A percentile compares a stretch with the other conserved stretches of the same genome.
Evolutionary conservation across 108 stramenopile species (phyloP).

Genomic region (Discostella pseudostelligera): DNA sequence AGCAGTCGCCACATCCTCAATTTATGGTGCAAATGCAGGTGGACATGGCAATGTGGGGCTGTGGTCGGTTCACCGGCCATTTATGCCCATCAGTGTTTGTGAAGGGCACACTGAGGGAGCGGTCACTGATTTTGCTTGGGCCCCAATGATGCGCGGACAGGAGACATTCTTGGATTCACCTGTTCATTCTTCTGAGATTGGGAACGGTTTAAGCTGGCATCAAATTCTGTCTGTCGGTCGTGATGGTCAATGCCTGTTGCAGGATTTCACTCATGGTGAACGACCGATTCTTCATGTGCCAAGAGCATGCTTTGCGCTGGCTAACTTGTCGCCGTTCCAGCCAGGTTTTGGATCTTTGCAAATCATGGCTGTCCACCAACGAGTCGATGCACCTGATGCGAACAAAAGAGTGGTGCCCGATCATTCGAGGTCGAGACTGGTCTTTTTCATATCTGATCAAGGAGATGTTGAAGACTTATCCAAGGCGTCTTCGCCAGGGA

Average conservation of each 20-base stretch:
- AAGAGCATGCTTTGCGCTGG: conserved; percentile 75
- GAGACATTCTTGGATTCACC: too few species aligned
- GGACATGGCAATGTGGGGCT: conserved; percentile 64
- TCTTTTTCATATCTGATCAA: conserved; percentile 72
- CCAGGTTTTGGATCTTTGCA: conserved; percentile 76
- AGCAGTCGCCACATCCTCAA: conserved; percentile 78
- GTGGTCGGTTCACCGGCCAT: conserved; percentile 71
- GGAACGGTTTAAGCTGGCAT: conserved; percentile 1
- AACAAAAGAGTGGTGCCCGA: neutral
- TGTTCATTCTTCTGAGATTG: too few species aligned
- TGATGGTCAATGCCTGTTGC: conserved; percentile 76
- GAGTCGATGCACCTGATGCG: conserved; percentile 57
- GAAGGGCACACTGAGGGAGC: conserved; percentile 80
- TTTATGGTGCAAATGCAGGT: conserved; percentile 71
- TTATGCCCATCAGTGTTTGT: conserved; percentile 73
- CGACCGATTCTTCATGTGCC: conserved; percentile 71
- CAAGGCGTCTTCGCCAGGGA: conserved; percentile 14
- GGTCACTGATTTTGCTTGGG: conserved; percentile 74
- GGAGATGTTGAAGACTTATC: conserved; percentile 62
- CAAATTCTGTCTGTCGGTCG: conserved; percentile 70
- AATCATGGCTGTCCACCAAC: conserved; percentile 71
- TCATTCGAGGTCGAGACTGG: conserved; percentile 27
- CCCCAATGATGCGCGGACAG: too few species aligned
- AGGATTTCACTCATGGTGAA: conserved; percentile 70
- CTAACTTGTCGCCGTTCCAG: conserved; percentile 85